Percentiles rank a stretch among this genome's conserved stretches.
phyloP scores from a whole-genome alignment of 2,329 filamentous ascomycete species.

The Cercospora zeina region DNA sequence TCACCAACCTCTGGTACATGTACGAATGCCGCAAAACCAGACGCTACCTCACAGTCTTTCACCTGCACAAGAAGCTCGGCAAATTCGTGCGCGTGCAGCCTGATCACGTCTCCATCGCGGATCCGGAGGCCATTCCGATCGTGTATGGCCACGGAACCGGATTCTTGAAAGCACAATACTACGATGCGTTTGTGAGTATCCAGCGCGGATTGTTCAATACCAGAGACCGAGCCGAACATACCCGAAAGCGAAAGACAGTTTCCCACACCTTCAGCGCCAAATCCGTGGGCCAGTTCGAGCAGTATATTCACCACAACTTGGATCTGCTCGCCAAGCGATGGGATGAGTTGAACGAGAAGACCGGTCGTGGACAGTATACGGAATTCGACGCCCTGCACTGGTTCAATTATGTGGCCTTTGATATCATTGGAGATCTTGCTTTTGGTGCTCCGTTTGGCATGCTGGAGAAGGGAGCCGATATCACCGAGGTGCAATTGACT shows the following conservation, averaged over 20 bases:
- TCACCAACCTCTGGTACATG: slow-evolving; percentile 80
- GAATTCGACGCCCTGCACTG: slow-evolving; percentile 64
- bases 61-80: slow-evolving; percentile 72
- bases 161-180: slow-evolving; percentile 67
- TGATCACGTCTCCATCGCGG: slow-evolving; percentile 78
- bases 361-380: slow-evolving; percentile 56
- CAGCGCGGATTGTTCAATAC: slow-evolving; percentile 87
- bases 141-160: slow-evolving; percentile 69
- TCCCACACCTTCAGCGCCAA: slow-evolving; percentile 84
- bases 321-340: slow-evolving; percentile 71
- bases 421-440: slow-evolving; percentile 64
- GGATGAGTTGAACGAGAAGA: slow-evolving; percentile 61
- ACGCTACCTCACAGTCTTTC: slow-evolving; percentile 61
- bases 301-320: slow-evolving; percentile 81
- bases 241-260: slow-evolving; percentile 84
- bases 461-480: slow-evolving; percentile 66
- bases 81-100: slow-evolving; percentile 82
- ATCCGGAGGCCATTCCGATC: slow-evolving; percentile 71
- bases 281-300: slow-evolving; percentile 72
- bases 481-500: slow-evolving; percentile 37
- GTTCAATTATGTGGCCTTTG: slow-evolving; percentile 80
- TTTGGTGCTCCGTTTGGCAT: slow-evolving; percentile 76
- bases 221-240: slow-evolving; percentile 75
- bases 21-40: slow-evolving; percentile 61
- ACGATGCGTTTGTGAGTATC: slow-evolving; percentile 89